Evolutionary conservation across 495 filamentous ascomycete species (phyloP), one percentile per base, ranked within the genome.

Genomic region (Aspergillus ostianus): DNA sequence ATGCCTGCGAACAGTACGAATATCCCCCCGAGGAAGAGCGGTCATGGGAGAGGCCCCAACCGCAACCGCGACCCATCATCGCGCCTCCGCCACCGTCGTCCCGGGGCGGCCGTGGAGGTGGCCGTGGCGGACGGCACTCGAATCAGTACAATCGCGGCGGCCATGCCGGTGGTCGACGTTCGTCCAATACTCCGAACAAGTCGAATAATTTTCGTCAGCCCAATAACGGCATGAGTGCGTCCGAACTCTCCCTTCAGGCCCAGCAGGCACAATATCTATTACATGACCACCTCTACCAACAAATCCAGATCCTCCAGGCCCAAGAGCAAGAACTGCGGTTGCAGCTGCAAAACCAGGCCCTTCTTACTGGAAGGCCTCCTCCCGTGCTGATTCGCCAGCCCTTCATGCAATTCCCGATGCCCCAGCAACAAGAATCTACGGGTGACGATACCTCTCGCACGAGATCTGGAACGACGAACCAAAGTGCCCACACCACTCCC

Each of bases 11-110:
- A 66, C 82, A 92, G 66, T 98, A 88, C 65, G 83, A 88, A 45
- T 97, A 86, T 64, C 94, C 94, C 2, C 85, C 86, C 46, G 88
- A 95, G 64, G 91, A 96, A 68, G 87, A 90, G 64, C 85, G 84
- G 52, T 79, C 86, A 19, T 92, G 84, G 71, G 86, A 94, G 65
- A 87, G 88, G 71, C 90, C 91, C 0, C 74, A 78, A 19, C 78
- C 84, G 4, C 82, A 84, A 62, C 82, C 84, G 30, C 81, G 82
- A 51, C 84, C 86, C 3, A 77, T 85, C 15, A 71, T 90, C 53
- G 78, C 85, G 9, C 73, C 80, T 19, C 80, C 79, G 56, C 80
- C 64, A 47, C 80, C 71, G 59, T 80, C 67, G 20, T 72, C 77
- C 36, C 71, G 81, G 51, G 78, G 76, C 47, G 78, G 76, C 36